Base-by-base conservation (phyloP, 129 eudicot genomes). In the Chrysanthemum makinoi region DNA sequence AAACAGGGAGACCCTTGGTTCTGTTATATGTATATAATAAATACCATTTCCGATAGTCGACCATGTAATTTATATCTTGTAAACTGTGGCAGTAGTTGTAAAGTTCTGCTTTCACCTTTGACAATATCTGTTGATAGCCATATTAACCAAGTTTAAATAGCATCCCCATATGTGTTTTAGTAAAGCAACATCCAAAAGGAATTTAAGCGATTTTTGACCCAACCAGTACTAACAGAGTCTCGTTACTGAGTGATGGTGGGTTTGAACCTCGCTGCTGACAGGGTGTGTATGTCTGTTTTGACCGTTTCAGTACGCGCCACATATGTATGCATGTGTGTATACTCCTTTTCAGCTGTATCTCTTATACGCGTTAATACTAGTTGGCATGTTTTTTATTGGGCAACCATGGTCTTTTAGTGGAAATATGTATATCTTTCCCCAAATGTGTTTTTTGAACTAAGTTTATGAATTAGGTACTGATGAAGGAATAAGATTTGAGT, bases 401-500 rank as follows among this genome's bases (percentile, higher is more conserved):
- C 46, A 3, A 28, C 33, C 33, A 28, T 28, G 33, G 33, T 28
- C 33, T 28, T 28, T 28, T 28, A 28, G 33, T 28, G 33, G 33
- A 28, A 28, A 6, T 30, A 2, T 39, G 46, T 39, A 39, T 39
- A 7, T 39, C 10, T 6, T 8, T 39, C 9, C 46, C 46, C 10
- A 6, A 39, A 28, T 14, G 66, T 61, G 48, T 30, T 61, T 63
- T 2, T 75, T 56, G 66, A 87, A 76, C 50, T 62, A 67, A 18
- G 17, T 77, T 22, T 47, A 63, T 76, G 80, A 80, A 53, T 52
- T 54, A 39, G 66, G 54, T 52, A 13, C 69, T 24, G 72, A 66
- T 50, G 13, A 61, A 30, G 44, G 35, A 13, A 5, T 52, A 28
- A 61, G 66, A 61, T 28, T 39, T 0, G 15, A 61, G 19, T 28